Evolutionary conservation across 495 filamentous ascomycete species (phyloP), one percentile per base, ranked within the genome.

Genomic region (Pseudomonodictys pantanalensis): DNA sequence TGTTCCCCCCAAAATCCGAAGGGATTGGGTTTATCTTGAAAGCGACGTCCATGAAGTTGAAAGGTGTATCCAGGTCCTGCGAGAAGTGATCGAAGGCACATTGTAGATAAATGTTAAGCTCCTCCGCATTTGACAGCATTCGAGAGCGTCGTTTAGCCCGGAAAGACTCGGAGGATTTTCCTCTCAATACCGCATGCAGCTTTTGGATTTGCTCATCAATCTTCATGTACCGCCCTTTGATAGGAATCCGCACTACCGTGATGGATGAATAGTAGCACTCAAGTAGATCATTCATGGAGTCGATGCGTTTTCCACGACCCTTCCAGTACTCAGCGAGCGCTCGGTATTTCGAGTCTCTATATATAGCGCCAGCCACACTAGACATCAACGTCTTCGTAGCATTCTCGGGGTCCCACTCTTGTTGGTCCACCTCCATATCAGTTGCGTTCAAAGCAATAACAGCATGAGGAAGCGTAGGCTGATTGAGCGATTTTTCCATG

Each of bases 31-130:
- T 79, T 25, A 74, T 71, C 11, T 66, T 68, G 11, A 78, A 70
- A 2, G 79, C 74, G 15, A 73, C 75, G 52, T 77, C 66, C 23
- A 82, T 75, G 56, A 85, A 82, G 61, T 85, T 76, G 54, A 85
- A 85, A 0, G 82, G 80, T 4, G 59, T 68, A 46, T 82, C 72
- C 3, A 81, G 72, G 39, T 75, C 64, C 1, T 66, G 67, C 0
- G 82, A 73, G 53, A 86, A 86, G 59, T 86, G 82, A 29, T 81
- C 76, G 52, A 81, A 84, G 0, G 78, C 83, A 17, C 67, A 69
- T 54, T 80, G 73, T 6, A 84, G 65, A 51, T 78, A 79, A 4
- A 69, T 62, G 18, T 81, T 73, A 0, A 85, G 69, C 59, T 81
- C 76, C 25, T 83, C 79, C 0, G 74, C 72, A 50, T 78, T 75